Evolutionary conservation across 23 red algal genomes (phyloP).

Genomic region (Agarophyton chilense): DNA sequence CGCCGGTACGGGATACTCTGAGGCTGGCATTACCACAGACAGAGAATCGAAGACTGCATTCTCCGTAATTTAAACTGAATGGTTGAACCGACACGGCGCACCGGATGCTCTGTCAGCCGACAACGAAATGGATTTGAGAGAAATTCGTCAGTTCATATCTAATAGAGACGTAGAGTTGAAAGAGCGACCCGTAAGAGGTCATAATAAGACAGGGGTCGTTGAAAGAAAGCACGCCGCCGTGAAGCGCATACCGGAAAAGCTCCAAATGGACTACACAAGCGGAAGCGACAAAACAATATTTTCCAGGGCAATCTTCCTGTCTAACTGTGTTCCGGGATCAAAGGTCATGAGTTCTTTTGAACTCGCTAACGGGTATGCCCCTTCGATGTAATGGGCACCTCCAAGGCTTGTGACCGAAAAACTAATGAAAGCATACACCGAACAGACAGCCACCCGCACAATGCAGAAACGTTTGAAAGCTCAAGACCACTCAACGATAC

Average conservation of each 20-base stretch:
- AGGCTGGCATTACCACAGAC: too few species aligned
- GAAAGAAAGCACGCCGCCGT: neutral
- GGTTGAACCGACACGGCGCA: too few species aligned
- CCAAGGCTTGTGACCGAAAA: neutral
- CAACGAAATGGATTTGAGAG: too few species aligned
- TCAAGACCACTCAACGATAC: neutral
- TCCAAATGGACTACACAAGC: neutral
- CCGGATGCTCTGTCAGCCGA: too few species aligned
- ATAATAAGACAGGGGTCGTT: neutral
- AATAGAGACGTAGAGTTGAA: neutral
- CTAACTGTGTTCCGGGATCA: constrained; percentile 2
- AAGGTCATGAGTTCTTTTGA: constrained; percentile 33
- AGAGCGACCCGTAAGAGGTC: neutral
- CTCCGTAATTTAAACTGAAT: too few species aligned
- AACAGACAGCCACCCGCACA: neutral
- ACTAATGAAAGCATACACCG: neutral
- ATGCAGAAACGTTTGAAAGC: neutral
- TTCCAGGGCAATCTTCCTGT: neutral
- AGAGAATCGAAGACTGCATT: too few species aligned
- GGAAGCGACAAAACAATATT: neutral
- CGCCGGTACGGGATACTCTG: too few species aligned
- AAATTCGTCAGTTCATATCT: too few species aligned
- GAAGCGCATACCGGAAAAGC: neutral
- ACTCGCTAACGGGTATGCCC: constrained; percentile 4
- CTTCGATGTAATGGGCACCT: neutral